Evolutionary conservation across 768 basidiomycete species (phyloP), one percentile per base, ranked within the genome.

Genomic region (Neoboletus magnificus): DNA sequence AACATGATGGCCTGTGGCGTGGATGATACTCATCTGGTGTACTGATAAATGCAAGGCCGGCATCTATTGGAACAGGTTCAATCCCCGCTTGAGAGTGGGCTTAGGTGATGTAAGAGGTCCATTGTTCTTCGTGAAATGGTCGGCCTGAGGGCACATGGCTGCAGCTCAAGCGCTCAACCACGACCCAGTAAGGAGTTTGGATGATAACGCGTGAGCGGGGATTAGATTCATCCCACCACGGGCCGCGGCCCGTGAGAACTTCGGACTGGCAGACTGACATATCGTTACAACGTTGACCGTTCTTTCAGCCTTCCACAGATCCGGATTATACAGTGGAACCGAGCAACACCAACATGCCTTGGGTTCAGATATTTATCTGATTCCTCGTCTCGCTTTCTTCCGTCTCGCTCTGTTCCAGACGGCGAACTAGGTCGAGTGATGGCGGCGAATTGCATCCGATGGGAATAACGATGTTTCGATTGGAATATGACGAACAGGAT

Each of bases 391-490:
- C 52, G 50, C 45, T 33, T 46, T 51, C 39, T 58, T 54, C 50
- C 25, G 52, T 42, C 40, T 64, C 49, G 56, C 49, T 35, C 50
- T 42, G 37, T 63, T 52, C 55, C 37, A 50, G 33, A 30, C 41
- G 51, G 62, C 50, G 46, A 59, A 58, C 51, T 41, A 5, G 30
- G 40, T 23, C 25, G 35, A 35, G 22, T 25, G 55, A 51, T 43
- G 36, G 32, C 41, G 51, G 27, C 40, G 33, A 44, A 54, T 29
- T 61, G n/a, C 45, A 27, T 33, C 62, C 63, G 49, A 47, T 49
- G 54, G 62, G 51, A 62, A 64, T 3, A n/a, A 25, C 36, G 39
- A 40, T 30, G 23, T 51, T 49, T 43, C 55, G 63, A 57, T 56
- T 44, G 35, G 58, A 50, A 50, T 8, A 20, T 9, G 45, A 52